A percentile compares a stretch with the other conserved stretches of the same genome.
Evolutionary conservation across 164 flowering plant species (phyloP).

Genomic region (Kingdonia uniflora): DNA sequence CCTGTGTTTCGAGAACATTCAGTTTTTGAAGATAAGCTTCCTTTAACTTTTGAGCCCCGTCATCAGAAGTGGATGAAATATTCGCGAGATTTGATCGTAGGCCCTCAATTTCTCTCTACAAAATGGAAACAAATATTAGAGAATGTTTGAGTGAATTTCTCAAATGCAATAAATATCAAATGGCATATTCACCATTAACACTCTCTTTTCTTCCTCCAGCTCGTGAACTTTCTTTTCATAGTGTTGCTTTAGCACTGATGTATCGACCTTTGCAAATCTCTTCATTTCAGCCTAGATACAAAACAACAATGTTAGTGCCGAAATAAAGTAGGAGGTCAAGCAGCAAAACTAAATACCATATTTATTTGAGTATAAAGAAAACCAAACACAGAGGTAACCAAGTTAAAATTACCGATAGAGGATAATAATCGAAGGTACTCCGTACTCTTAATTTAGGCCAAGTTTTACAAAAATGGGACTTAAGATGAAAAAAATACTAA

Average conservation of each 20-base stretch:
- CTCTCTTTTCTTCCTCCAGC: constrained; percentile 72
- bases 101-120: constrained; percentile 86
- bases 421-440: too few relatives aligned
- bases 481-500: not conserved
- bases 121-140: constrained; percentile 5
- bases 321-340: too few relatives aligned
- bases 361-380: too few relatives aligned
- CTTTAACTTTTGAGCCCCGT: constrained; percentile 81
- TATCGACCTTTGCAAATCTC: constrained; percentile 47
- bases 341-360: too few relatives aligned
- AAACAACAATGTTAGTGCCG: constrained; percentile 5
- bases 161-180: not conserved
- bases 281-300: constrained; percentile 89
- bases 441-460: too few relatives aligned
- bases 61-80: constrained; percentile 73
- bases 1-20: constrained; percentile 84
- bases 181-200: constrained; percentile 44
- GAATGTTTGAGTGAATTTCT: not conserved
- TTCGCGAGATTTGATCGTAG: constrained; percentile 50
- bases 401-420: too few relatives aligned
- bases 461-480: too few relatives aligned
- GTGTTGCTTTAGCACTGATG: constrained; percentile 80
- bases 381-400: too few relatives aligned
- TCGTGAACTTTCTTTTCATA: constrained; percentile 92
- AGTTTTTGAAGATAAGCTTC: constrained; percentile 88